phyloP scores from a whole-genome alignment of 768 basidiomycete genomes.

The Brasilioporus rufonigricans region DNA sequence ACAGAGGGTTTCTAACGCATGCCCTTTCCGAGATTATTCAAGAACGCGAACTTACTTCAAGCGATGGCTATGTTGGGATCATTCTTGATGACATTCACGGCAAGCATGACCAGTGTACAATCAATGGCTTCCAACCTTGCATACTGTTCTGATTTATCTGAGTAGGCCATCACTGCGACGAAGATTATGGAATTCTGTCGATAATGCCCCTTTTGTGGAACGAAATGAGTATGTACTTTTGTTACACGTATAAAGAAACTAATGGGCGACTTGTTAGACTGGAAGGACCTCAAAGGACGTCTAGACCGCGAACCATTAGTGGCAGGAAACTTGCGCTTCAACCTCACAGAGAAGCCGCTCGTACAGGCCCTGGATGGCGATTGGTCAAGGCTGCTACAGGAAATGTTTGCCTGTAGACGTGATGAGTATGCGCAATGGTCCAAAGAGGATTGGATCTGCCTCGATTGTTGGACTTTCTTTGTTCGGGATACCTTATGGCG shows the following conservation, averaged over 20 bases:
- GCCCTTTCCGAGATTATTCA: not conserved
- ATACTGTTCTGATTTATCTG: not conserved
- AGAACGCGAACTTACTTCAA: not conserved
- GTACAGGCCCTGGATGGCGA: not conserved
- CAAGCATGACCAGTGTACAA: not conserved
- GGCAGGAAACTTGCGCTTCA: not conserved
- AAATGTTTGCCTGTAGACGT: not conserved
- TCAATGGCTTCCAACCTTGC: not conserved
- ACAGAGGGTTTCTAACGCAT: not conserved
- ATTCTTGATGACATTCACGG: conserved; percentile 5
- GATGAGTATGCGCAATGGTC: not conserved
- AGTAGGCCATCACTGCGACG: not conserved
- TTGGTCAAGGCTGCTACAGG: conserved; percentile 2
- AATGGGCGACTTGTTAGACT: not conserved
- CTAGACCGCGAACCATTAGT: not conserved
- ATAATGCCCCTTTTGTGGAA: not conserved
- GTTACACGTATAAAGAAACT: not conserved
- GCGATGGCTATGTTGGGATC: not conserved
- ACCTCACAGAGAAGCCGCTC: not conserved
- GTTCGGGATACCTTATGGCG: conserved; percentile 1
- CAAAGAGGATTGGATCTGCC: not conserved
- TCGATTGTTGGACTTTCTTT: not conserved
- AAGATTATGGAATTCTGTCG: not conserved
- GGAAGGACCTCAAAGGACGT: not conserved
- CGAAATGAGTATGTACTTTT: not conserved